phyloP scores from a whole-genome alignment of 1,284 basidiomycete genomes.

The Mycosarcoma maydis region DNA sequence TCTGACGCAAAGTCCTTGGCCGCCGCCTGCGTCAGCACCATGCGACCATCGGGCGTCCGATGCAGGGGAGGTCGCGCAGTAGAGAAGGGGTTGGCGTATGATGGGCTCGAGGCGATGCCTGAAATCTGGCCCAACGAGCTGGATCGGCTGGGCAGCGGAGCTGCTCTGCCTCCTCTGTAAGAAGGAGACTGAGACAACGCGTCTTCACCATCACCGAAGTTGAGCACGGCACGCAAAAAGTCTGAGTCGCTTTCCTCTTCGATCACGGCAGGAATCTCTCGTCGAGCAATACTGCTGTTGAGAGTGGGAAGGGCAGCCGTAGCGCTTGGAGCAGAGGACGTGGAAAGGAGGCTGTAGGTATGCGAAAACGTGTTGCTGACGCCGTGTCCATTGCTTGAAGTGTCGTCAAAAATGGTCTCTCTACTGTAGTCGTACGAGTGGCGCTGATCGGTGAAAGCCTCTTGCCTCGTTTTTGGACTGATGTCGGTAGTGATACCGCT shows the following conservation, averaged over 20 bases:
- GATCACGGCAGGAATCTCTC: conserved; percentile 29
- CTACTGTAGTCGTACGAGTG: background rate
- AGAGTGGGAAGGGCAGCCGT: background rate
- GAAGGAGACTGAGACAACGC: conserved; percentile 3
- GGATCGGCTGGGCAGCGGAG: conserved; percentile 25
- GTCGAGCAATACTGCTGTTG: conserved; percentile 4
- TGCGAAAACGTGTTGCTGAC: conserved; percentile 9
- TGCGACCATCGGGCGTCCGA: conserved; percentile 22
- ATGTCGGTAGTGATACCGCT: background rate
- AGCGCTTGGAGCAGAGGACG: conserved; percentile 6
- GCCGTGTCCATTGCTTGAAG: conserved; percentile 6
- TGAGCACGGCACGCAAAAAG: conserved; percentile 51
- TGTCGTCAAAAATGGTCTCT: conserved; percentile 1
- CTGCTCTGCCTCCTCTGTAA: conserved; percentile 32
- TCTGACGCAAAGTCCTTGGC: conserved; percentile 21
- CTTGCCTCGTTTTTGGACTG: conserved; percentile 24
- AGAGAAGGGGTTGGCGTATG: background rate
- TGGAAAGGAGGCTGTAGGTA: background rate
- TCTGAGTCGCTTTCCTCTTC: conserved; percentile 50
- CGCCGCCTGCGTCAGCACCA: conserved; percentile 29
- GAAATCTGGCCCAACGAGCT: conserved; percentile 33
- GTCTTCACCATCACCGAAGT: conserved; percentile 36
- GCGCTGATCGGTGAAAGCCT: background rate
- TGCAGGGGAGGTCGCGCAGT: conserved; percentile 6
- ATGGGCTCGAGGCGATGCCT: conserved; percentile 4